Conservation (phyloP, 2,329 filamentous ascomycete species). For the Sporothrix pallida region DNA sequence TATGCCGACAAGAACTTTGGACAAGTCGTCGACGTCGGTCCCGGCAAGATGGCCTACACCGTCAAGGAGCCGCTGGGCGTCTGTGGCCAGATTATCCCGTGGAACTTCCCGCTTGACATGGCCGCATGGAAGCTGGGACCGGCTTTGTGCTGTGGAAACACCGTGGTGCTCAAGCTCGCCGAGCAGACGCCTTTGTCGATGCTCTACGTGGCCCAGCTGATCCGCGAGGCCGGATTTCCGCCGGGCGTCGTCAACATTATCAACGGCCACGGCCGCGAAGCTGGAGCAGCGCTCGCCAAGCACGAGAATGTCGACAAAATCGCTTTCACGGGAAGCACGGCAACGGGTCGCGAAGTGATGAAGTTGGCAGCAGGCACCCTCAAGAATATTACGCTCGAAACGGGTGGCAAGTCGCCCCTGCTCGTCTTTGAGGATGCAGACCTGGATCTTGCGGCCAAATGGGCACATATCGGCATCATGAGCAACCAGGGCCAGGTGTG, state of each 20-base stretch:
- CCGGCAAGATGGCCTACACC: conserved; percentile 76
- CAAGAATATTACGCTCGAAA: conserved; percentile 65
- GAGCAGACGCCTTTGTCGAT: conserved; percentile 67
- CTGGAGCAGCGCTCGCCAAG: conserved; percentile 68
- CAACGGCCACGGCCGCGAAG: conserved; percentile 69
- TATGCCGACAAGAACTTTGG: conserved; percentile 82
- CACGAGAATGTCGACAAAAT: conserved; percentile 73
- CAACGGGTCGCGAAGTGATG: conserved; percentile 71
- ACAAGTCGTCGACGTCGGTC: conserved; percentile 74
- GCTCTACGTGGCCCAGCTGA: conserved; percentile 65
- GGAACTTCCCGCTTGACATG: conserved; percentile 76
- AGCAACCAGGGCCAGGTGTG: conserved; percentile 67
- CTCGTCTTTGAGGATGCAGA: conserved; percentile 66
- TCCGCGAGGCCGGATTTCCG: conserved; percentile 75
- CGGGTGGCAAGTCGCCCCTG: conserved; percentile 65
- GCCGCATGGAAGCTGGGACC: conserved; percentile 76
- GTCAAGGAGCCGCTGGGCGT: conserved; percentile 78
- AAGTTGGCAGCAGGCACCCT: conserved; percentile 65
- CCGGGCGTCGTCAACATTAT: conserved; percentile 75
- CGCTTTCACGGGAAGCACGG: conserved; percentile 74
- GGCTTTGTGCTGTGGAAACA: conserved; percentile 65
- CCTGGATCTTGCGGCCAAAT: conserved; percentile 66
- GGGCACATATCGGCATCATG: conserved; percentile 54
- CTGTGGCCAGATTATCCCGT: conserved; percentile 75
- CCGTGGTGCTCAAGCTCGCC: conserved; percentile 65